Percentiles rank a stretch among this genome's conserved stretches.
Evolutionary conservation across 805 yeast genomes (phyloP).

Genomic region (Millerozyma acaciae): DNA sequence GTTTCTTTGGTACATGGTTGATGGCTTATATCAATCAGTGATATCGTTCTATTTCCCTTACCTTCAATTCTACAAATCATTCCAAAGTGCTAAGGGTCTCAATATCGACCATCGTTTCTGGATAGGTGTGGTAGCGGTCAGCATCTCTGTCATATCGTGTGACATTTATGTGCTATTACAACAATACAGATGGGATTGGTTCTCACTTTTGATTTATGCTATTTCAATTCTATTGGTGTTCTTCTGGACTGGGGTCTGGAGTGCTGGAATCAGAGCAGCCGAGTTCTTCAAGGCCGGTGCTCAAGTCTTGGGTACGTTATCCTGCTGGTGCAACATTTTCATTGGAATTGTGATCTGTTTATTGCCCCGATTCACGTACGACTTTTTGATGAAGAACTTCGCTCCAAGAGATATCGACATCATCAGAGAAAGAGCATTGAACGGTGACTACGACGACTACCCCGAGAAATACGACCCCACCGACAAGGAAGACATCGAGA

Average conservation of each 20-base stretch:
- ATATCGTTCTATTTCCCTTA: conserved; percentile 68
- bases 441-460: conserved; percentile 50
- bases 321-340: conserved; percentile 64
- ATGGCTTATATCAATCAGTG: conserved; percentile 70
- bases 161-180: conserved; percentile 63
- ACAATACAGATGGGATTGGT: conserved; percentile 78
- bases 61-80: conserved; percentile 43
- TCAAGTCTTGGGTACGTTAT: conserved; percentile 55
- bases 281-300: conserved; percentile 66
- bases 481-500: conserved; percentile 38
- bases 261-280: conserved; percentile 46
- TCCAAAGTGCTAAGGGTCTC: conserved; percentile 50
- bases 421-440: conserved; percentile 55
- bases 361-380: conserved; percentile 57
- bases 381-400: conserved; percentile 48
- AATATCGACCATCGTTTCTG: conserved; percentile 64
- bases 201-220: conserved; percentile 48
- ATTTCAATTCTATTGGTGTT: conserved; percentile 57
- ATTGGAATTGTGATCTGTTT: conserved; percentile 53
- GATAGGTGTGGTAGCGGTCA: conserved; percentile 61
- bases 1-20: conserved; percentile 60
- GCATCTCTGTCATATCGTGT: conserved; percentile 60
- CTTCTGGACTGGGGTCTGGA: conserved; percentile 82
- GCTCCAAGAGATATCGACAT: conserved; percentile 67
- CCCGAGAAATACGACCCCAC: conserved; percentile 55